These are phyloP conservation scores for Staphylotrichum tortipilum DNA, from an alignment of 495 filamentous ascomycete species.

Conservation along the genomic window DNA sequence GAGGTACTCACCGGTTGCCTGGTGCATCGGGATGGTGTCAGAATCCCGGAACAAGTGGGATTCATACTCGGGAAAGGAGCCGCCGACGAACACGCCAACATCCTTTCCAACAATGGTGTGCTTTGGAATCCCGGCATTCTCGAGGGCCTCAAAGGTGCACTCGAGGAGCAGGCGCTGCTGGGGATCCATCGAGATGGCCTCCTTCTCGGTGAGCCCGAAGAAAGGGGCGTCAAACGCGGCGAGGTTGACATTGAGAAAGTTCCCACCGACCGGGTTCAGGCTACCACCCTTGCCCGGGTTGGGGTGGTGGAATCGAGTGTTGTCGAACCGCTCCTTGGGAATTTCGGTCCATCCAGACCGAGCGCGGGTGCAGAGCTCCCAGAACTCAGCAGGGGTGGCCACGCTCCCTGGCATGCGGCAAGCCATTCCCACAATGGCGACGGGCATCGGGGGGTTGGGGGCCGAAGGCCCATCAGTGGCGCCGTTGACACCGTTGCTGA, in stretches of 20 bases:
- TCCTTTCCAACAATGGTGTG: slow-evolving; percentile 65
- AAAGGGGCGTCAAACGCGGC: slow-evolving; percentile 41
- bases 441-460: slow-evolving; percentile 35
- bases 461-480: neutral
- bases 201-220: slow-evolving; percentile 60
- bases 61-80: slow-evolving; percentile 76
- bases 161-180: slow-evolving; percentile 72
- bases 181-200: slow-evolving; percentile 77
- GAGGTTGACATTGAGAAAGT: slow-evolving; percentile 65
- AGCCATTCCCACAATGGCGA: slow-evolving; percentile 51
- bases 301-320: slow-evolving; percentile 62
- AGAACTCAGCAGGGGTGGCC: slow-evolving; percentile 47
- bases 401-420: slow-evolving; percentile 47
- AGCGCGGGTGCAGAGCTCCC: slow-evolving; percentile 52
- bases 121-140: slow-evolving; percentile 78
- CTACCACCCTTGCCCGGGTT: slow-evolving; percentile 66
- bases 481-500: too few relatives aligned
- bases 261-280: slow-evolving; percentile 68
- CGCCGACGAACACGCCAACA: slow-evolving; percentile 77
- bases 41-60: slow-evolving; percentile 64
- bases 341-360: slow-evolving; percentile 50
- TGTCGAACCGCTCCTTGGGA: slow-evolving; percentile 61
- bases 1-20: slow-evolving; percentile 32
- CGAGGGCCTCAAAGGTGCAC: slow-evolving; percentile 78
- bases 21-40: slow-evolving; percentile 48